phyloP scores from a whole-genome alignment of 768 basidiomycete genomes.

The Wakefieldia striispora region DNA sequence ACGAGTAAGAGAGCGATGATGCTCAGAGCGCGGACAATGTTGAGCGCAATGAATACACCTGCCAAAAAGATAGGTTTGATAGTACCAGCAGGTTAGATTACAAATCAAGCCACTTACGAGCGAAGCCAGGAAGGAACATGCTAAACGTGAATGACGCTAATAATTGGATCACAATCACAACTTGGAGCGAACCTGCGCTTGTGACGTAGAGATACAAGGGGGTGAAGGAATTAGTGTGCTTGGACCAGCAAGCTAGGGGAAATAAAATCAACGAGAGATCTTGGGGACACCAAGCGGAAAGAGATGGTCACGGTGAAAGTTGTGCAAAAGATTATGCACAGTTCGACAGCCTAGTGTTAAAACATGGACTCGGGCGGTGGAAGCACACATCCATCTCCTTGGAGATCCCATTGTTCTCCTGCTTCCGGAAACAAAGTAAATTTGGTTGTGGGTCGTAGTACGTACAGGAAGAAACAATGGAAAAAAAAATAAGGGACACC shows the following conservation, averaged over 20 bases:
- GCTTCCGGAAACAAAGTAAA: conserved; percentile 1
- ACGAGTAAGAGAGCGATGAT: conserved; percentile 78
- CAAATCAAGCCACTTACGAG: conserved; percentile 18
- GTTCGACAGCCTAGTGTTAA: conserved; percentile 2
- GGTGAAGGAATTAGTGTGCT: conserved; percentile 7
- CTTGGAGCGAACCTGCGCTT: conserved; percentile 23
- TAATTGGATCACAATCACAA: no score
- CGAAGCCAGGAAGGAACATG: conserved; percentile 29
- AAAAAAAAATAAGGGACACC: conserved; percentile 12
- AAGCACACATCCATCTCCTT: conserved; percentile 15
- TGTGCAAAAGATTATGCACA: not conserved
- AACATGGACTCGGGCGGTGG: not conserved
- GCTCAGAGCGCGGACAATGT: conserved; percentile 71
- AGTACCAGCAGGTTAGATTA: not conserved
- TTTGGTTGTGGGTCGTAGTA: conserved; percentile 5
- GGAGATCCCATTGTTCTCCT: conserved; percentile 30
- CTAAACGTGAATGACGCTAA: not conserved
- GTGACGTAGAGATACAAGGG: conserved; percentile 5
- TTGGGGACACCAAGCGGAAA: not conserved
- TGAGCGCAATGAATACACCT: conserved; percentile 72
- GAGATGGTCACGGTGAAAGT: not conserved
- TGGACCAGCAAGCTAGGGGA: conserved; percentile 27
- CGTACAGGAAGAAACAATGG: conserved; percentile 21
- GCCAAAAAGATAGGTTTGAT: not conserved
- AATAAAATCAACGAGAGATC: conserved; percentile 1